phyloP scores from a whole-genome alignment of 495 filamentous ascomycete genomes.

The Chaetomidium leptoderma region DNA sequence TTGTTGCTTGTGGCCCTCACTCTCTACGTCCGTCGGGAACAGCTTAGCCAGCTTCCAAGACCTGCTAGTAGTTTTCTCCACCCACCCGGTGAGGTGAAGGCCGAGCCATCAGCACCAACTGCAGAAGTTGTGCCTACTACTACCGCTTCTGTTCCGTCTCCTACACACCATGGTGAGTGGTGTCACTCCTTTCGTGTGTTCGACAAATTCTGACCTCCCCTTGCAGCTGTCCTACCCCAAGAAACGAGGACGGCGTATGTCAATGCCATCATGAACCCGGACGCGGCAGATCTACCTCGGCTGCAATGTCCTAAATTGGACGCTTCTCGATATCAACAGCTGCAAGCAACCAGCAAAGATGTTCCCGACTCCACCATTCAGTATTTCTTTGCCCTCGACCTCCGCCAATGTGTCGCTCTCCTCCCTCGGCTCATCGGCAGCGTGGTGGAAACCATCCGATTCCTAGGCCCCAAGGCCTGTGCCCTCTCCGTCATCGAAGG shows the following conservation, averaged over 20 bases:
- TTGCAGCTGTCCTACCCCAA: background rate
- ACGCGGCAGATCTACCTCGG: background rate
- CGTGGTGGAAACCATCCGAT: constrained; percentile 44
- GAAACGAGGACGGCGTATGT: background rate
- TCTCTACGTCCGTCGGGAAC: background rate
- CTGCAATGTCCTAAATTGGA: constrained; percentile 9
- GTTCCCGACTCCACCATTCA: constrained; percentile 55
- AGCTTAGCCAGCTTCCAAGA: background rate
- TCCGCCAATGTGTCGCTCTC: constrained; percentile 38
- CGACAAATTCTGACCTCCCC: background rate
- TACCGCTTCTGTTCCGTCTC: background rate
- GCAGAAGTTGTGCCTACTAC: background rate
- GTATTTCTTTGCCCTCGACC: constrained; percentile 50
- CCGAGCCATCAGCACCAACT: background rate
- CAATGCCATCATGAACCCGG: constrained; percentile 9
- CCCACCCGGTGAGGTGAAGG: background rate
- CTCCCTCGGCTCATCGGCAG: constrained; percentile 47
- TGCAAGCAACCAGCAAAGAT: constrained; percentile 42
- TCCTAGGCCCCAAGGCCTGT: constrained; percentile 46
- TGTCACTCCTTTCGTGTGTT: background rate
- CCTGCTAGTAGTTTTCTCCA: background rate
- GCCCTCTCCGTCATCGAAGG: constrained; percentile 50
- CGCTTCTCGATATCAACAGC: background rate
- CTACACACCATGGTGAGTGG: background rate
- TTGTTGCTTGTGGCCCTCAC: background rate